Percentiles rank a stretch among this genome's conserved stretches.
Conservation (phyloP, 2,329 filamentous ascomycete species). For the Sporothrix brunneoviolacea region DNA sequence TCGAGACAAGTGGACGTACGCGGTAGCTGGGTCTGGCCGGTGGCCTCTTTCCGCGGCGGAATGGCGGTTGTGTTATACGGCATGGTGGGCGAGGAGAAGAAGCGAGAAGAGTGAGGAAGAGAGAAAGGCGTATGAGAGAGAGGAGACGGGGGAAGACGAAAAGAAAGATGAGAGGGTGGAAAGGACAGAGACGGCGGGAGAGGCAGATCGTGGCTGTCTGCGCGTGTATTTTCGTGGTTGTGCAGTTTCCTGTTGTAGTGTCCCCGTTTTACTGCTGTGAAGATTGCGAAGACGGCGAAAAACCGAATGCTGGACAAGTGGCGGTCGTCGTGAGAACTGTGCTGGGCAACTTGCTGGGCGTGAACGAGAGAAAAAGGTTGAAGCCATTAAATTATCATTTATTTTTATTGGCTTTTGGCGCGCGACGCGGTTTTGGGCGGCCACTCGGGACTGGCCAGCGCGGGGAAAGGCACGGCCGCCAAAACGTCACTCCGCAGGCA, state of each 20-base stretch:
- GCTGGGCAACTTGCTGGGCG: neutral
- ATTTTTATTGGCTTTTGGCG: too few relatives aligned
- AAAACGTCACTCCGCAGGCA: constrained; percentile 2
- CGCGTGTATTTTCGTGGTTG: too few relatives aligned
- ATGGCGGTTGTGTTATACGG: constrained; percentile 86
- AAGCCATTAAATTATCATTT: neutral
- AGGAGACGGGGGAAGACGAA: too few relatives aligned
- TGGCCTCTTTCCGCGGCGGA: constrained; percentile 71
- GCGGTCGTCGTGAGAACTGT: too few relatives aligned
- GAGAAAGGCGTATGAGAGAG: neutral
- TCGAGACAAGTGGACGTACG: constrained; percentile 50
- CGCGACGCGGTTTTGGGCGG: neutral
- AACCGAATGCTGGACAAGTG: too few relatives aligned
- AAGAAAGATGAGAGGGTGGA: too few relatives aligned
- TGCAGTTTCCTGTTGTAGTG: too few relatives aligned
- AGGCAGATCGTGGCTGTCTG: too few relatives aligned
- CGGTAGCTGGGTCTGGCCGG: constrained; percentile 77
- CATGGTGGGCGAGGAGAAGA: constrained; percentile 45
- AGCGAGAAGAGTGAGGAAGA: neutral
- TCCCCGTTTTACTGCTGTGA: too few relatives aligned
- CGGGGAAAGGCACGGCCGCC: neutral
- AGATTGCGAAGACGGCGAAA: too few relatives aligned
- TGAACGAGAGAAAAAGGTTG: neutral
- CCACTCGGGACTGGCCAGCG: neutral
- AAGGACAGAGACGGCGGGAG: too few relatives aligned